Base-by-base conservation (phyloP, 352 stramenopile species). In the Blastocystis sp. region DNA sequence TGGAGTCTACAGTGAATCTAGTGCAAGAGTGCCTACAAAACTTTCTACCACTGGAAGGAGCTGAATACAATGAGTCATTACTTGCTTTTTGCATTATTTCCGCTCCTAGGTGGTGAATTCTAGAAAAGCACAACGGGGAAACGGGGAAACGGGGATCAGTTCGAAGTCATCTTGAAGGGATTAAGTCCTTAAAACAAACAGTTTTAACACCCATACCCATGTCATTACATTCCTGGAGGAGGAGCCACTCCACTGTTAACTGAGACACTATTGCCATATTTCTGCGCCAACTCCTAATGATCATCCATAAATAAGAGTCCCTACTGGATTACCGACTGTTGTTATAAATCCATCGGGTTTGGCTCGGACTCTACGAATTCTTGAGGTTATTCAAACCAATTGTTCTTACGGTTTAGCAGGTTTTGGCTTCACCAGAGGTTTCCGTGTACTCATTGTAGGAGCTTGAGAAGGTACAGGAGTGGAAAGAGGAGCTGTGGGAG, bases 331-430 rank as follows among this genome's bases (percentile, higher is more conserved):
- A 17, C 70, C 70, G 9, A 81, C 70, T 19, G 70, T 81, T n/a
- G 70, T 81, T 27, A 81, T 81, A 44, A 81, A 81, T n/a, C 70
- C 70, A 44, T 81, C 70, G 15, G 70, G 70, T 33, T 81, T 81
- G 5, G 54, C 42, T 11, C 70, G 70, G 0, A 40, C 24, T 48
- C 70, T 44, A 27, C 70, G 37, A 27, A 81, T 54, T 19, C 70
- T 81, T 62, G 27, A 42, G 9, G 27, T 44, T 42, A 81, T 27
- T 3, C 22, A 60, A 24, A n/a, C 13, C n/a, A 19, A 24, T 15
- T 40, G n/a, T 4, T 22, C 17, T 15, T 60, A 81, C 70, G 70
- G 70, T n/a, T 81, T 81, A 27, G 70, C 40, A n/a, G 70, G 70
- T 27, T 81, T 81, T 15, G 70, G 40, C 19, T 81, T 81, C 7